These are phyloP conservation scores for Acidomyces sp. DNA, from an alignment of 495 filamentous ascomycete genomes.

Conservation along the genomic window DNA sequence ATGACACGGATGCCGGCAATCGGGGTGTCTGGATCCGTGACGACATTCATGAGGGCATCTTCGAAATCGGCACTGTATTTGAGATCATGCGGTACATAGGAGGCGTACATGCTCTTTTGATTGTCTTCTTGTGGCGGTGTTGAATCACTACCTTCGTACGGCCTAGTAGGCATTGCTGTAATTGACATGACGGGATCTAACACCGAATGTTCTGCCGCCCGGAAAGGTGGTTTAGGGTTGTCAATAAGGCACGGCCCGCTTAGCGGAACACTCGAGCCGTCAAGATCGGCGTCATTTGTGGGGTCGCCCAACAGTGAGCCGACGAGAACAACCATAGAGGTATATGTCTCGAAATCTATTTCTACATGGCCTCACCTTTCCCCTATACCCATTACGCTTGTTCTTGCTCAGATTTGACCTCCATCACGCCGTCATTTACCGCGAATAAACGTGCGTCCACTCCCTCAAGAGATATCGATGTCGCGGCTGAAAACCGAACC, in stretches of 20 bases:
- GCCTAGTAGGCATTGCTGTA: no score
- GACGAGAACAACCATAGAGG: no score
- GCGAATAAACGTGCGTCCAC: conserved; percentile 31
- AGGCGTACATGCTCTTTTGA: conserved; percentile 3
- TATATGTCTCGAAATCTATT: no score
- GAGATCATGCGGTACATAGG: conserved; percentile 18
- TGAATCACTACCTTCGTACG: no score
- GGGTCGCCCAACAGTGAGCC: no score
- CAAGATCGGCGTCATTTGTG: no score
- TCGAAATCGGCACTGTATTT: conserved; percentile 27
- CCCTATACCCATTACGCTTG: conserved; percentile 90
- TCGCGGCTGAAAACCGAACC: conserved; percentile 59
- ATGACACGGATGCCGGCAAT: conserved; percentile 11
- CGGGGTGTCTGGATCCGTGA: conserved; percentile 16
- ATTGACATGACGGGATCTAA: no score
- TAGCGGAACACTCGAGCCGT: no score
- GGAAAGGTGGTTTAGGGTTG: no score
- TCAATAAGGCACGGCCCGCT: no score
- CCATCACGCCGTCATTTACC: conserved; percentile 7
- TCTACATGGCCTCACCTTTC: conserved; percentile 57
- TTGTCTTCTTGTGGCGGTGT: conserved; percentile 5
- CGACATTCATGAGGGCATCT: conserved; percentile 25
- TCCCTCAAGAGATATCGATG: conserved; percentile 29
- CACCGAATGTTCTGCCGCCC: no score
- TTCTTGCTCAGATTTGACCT: conserved; percentile 60